Evolutionary conservation across 345 rosid species (phyloP).

Genomic region (Ceriops zippeliana): DNA sequence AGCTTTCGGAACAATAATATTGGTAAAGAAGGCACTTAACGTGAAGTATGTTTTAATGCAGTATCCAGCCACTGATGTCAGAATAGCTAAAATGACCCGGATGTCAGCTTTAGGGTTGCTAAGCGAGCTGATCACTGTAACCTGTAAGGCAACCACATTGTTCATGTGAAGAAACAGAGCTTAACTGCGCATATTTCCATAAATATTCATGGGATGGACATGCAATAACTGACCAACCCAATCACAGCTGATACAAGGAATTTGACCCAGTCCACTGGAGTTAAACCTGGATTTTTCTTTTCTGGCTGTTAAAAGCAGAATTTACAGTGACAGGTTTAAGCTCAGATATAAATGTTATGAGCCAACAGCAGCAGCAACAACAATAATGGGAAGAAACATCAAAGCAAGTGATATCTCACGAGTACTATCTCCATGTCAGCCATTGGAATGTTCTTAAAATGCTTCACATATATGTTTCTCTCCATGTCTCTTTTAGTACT

Average conservation of each 20-base stretch:
- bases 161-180: background rate
- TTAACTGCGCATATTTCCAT: background rate
- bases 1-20: background rate
- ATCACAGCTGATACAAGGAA: conserved; percentile 24
- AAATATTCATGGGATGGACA: background rate
- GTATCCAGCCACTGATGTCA: conserved; percentile 19
- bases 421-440: conserved; percentile 34
- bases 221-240: conserved; percentile 24
- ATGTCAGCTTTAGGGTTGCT: conserved; percentile 13
- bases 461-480: conserved; percentile 27
- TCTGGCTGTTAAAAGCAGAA: conserved; percentile 21
- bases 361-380: background rate
- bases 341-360: background rate
- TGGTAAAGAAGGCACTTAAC: conserved; percentile 13
- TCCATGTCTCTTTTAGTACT: conserved; percentile 9
- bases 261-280: conserved; percentile 33
- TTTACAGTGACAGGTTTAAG: background rate
- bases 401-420: conserved; percentile 9
- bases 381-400: background rate
- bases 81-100: conserved; percentile 21
- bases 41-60: conserved; percentile 29
- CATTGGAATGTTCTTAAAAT: conserved; percentile 28
- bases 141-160: conserved; percentile 1
- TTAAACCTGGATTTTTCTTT: conserved; percentile 29
- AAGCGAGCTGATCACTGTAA: conserved; percentile 16